Base-by-base conservation (phyloP, 352 stramenopile species). In the Peronospora belbahrii region DNA sequence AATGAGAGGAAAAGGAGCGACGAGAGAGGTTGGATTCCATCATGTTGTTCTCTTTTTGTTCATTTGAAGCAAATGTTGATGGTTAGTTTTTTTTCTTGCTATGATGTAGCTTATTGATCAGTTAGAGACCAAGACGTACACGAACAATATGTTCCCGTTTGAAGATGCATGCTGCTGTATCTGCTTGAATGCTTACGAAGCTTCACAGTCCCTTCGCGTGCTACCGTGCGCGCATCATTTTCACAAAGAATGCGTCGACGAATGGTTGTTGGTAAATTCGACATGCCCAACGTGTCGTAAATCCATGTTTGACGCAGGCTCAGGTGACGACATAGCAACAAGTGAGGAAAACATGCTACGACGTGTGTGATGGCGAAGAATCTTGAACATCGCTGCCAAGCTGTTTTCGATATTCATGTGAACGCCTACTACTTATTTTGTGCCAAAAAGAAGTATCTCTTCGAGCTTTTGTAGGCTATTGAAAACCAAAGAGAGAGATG, bases 141-240 rank as follows among this genome's bases (percentile, higher is more conserved):
- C 62, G 8, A 24, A 56, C 20, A 61, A 69, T 31, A 83, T 88
- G 66, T 86, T 88, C 39, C 56, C 74, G 4, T 58, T 71, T 3
- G 75, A 95, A 28, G 88, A 97, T 41, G 78, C 74, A 27, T 94
- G 77, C 55, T 97, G 89, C 70, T 89, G 85, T 56, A 95, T 96
- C 53, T 96, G 87, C 41, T 52, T 96, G 15, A 93, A 88, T 50
- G 71, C 96, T 32, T 97, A 96, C 58, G 78, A 88, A 31, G 9
- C 48, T 0, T 67, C 83, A 15, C 94, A 99, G 63, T 63, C 87
- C 9, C 68, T 98, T 22, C 80, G 94, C 30, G 74, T 98, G 24
- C 64, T 99, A 45, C 92, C 93, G 8, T 99, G 96, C 58, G 53
- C 81, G n/a, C 96, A 99, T 63, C 83, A 95, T 53, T 98, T 98